Conservation (phyloP, 805 yeast species). For the Nakazawaea pomicola region DNA sequence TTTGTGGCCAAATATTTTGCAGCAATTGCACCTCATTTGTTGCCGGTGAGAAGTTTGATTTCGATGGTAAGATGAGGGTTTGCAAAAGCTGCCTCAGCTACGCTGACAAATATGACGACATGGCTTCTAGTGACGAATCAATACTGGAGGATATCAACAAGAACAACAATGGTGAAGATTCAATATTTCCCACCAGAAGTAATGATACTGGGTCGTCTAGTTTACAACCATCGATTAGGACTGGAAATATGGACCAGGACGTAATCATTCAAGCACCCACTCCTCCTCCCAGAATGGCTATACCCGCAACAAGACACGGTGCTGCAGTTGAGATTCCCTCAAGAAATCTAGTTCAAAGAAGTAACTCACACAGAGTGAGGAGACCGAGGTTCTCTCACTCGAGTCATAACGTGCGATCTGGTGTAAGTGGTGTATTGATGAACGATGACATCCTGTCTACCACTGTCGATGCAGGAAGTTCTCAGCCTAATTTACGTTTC, state of each 20-base stretch:
- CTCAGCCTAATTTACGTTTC: no score
- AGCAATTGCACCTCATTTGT: constrained; percentile 71
- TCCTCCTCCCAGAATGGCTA: constrained; percentile 70
- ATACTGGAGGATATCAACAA: constrained; percentile 34
- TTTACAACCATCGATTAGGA: constrained; percentile 5
- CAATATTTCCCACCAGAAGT: constrained; percentile 5
- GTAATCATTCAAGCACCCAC: constrained; percentile 29
- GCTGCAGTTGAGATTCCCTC: constrained; percentile 71
- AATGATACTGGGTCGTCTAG: constrained; percentile 11
- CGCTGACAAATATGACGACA: constrained; percentile 63
- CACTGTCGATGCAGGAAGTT: neutral
- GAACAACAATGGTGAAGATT: constrained; percentile 14
- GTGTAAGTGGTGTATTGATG: no score
- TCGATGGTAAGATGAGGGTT: constrained; percentile 66
- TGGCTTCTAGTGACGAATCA: constrained; percentile 63
- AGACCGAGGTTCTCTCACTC: constrained; percentile 16
- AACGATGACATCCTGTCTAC: neutral
- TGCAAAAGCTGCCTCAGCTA: constrained; percentile 67
- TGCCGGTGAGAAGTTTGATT: constrained; percentile 58
- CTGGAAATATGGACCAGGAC: constrained; percentile 11
- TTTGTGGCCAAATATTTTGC: constrained; percentile 95
- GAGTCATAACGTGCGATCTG: constrained; percentile 1
- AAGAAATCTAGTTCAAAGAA: constrained; percentile 12
- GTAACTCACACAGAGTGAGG: constrained; percentile 21
- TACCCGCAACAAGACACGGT: constrained; percentile 76